A percentile compares a stretch with the other conserved stretches of the same genome.
These are phyloP conservation scores for Rhododendron vialii DNA, from an alignment of 148 eudicot species.

Conservation along the genomic window DNA sequence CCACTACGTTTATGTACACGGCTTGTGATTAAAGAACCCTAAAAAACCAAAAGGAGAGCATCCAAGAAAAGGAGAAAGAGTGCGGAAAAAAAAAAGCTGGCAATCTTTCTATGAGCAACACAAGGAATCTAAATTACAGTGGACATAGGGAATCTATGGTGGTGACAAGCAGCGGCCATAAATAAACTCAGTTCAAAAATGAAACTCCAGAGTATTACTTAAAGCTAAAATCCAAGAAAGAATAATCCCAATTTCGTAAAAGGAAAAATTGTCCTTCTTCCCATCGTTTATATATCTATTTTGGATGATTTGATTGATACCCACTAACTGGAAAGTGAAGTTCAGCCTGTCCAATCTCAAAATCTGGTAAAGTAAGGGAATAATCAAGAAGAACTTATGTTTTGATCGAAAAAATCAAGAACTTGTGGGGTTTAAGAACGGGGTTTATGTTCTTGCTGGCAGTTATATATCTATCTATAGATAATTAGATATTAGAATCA, in stretches of 20 bases:
- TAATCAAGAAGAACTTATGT: not conserved
- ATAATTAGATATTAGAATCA: not conserved
- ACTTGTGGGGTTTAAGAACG: not conserved
- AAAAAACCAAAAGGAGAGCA: slow-evolving; percentile 33
- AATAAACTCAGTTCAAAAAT: not conserved
- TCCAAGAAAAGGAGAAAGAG: slow-evolving; percentile 61
- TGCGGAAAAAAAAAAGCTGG: slow-evolving; percentile 50
- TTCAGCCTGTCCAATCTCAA: not conserved
- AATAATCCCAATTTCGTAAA: not conserved
- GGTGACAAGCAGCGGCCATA: not conserved
- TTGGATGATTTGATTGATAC: not conserved
- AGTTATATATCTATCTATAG: not conserved
- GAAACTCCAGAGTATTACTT: not conserved
- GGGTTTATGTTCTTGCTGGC: not conserved
- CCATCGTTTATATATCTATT: not conserved
- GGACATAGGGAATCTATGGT: not conserved
- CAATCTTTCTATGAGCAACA: slow-evolving; percentile 49
- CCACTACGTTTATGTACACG: slow-evolving; percentile 32
- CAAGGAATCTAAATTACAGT: not conserved
- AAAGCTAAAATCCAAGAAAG: not conserved
- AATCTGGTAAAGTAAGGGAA: not conserved
- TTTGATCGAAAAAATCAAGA: not conserved
- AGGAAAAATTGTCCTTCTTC: not conserved
- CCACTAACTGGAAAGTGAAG: not conserved
- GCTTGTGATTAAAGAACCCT: slow-evolving; percentile 40